Conservation (phyloP, 371 early-diverging fungal genomes). For the Saksenaea oblongispora region DNA sequence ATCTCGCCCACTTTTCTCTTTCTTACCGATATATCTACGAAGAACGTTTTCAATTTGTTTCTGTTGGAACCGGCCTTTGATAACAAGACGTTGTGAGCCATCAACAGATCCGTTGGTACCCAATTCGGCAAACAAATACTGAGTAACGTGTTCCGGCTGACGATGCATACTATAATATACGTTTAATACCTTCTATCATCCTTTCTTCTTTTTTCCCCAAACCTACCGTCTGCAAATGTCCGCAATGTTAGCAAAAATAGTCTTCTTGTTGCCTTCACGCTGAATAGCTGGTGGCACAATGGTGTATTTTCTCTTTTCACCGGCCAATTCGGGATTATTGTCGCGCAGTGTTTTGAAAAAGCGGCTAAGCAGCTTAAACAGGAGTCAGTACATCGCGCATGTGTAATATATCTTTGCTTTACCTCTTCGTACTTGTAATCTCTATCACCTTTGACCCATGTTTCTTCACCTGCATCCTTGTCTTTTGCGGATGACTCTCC, state of each 20-base stretch:
- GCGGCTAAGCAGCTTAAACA: slow-evolving; percentile 68
- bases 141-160: slow-evolving; percentile 93
- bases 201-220: background rate
- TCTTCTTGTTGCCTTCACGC: slow-evolving; percentile 94
- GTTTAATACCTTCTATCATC: background rate
- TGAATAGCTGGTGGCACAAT: slow-evolving; percentile 89
- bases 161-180: slow-evolving; percentile 75
- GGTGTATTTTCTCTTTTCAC: slow-evolving; percentile 88
- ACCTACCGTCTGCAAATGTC: slow-evolving; percentile 82
- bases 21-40: slow-evolving; percentile 89
- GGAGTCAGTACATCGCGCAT: background rate
- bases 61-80: slow-evolving; percentile 98
- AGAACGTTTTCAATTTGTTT: slow-evolving; percentile 98
- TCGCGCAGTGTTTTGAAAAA: slow-evolving; percentile 87
- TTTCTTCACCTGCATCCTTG: slow-evolving; percentile 21
- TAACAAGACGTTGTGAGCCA: slow-evolving; percentile 86
- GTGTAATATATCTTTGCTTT: slow-evolving; percentile 13
- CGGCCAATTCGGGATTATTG: slow-evolving; percentile 91
- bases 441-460: slow-evolving; percentile 87
- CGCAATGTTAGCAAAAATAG: slow-evolving; percentile 90
- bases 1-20: background rate
- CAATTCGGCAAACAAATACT: slow-evolving; percentile 96
- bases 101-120: slow-evolving; percentile 97
- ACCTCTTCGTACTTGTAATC: slow-evolving; percentile 93
- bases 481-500: slow-evolving; percentile 27